Conservation (phyloP, 169 alveolate genomes). For the Toxoplasma gondii region DNA sequence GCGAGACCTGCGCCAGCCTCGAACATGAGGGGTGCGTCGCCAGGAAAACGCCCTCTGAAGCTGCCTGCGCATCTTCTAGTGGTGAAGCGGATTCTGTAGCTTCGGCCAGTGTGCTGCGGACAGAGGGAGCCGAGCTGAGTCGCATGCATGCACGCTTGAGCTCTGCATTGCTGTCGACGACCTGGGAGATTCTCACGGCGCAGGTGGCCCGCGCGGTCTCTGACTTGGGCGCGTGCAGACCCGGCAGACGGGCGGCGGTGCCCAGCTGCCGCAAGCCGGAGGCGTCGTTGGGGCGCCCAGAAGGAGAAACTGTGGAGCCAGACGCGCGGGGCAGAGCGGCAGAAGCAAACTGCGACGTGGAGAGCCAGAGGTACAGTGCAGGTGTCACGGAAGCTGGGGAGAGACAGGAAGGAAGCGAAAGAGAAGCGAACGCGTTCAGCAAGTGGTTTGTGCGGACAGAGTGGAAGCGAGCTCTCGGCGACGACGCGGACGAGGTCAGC, state of each 20-base stretch:
- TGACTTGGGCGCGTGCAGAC: background rate
- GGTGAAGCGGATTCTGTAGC: no score
- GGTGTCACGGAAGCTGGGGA: background rate
- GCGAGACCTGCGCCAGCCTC: background rate
- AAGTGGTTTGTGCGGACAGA: background rate
- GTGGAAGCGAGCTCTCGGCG: background rate
- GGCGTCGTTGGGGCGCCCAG: no score
- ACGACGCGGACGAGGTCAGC: background rate
- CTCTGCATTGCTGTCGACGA: background rate
- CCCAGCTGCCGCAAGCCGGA: no score
- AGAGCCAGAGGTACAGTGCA: background rate
- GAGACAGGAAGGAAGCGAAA: background rate
- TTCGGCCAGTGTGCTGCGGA: background rate
- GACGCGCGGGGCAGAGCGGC: background rate
- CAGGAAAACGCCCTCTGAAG: no score
- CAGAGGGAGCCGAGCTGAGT: background rate
- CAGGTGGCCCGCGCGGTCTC: background rate
- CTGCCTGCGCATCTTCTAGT: no score
- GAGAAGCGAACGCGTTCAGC: background rate
- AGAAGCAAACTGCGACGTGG: background rate
- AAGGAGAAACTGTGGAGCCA: background rate
- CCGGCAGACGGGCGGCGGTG: no score
- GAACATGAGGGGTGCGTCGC: no score
- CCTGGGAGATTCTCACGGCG: constrained; percentile 1
- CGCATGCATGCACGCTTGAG: background rate